These are phyloP conservation scores for Coleophoma eucalyptorum DNA, from an alignment of 2,329 filamentous ascomycete species.

Conservation along the genomic window DNA sequence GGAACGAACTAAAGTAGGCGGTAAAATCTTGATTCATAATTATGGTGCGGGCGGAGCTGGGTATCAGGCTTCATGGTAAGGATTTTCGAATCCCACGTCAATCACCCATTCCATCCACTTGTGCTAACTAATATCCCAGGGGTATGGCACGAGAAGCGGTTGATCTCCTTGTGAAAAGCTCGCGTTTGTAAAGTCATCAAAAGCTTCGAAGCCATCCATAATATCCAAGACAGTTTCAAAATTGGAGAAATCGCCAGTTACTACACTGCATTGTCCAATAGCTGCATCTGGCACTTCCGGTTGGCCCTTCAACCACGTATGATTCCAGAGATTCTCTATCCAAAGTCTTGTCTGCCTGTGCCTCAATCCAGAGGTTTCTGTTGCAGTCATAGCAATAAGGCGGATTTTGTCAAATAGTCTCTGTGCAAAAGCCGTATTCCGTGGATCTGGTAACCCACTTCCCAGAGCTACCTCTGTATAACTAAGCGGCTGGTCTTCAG, in stretches of 20 bases:
- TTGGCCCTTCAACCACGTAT: not conserved
- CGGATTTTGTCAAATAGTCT: not conserved
- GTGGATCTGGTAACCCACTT: not conserved
- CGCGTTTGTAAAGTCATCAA: not conserved
- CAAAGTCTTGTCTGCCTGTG: not conserved
- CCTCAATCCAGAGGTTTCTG: not conserved
- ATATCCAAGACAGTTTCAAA: not conserved
- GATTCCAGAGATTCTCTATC: not conserved
- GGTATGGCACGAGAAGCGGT: conserved; percentile 19
- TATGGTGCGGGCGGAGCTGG: conserved; percentile 43
- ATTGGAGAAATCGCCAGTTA: not conserved
- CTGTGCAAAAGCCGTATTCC: not conserved
- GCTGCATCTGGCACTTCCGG: not conserved
- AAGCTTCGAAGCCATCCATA: not conserved
- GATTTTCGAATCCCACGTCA: not conserved
- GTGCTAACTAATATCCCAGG: conserved; percentile 1
- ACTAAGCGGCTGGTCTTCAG: not conserved
- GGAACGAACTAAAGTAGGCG: conserved; percentile 22
- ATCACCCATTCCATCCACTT: not conserved
- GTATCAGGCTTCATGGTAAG: conserved; percentile 33
- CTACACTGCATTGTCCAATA: not conserved
- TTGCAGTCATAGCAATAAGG: not conserved
- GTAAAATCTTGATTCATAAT: conserved; percentile 31
- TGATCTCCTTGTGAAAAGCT: conserved; percentile 6
- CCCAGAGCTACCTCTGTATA: not conserved